Base-by-base conservation (phyloP, 257 asterid genomes). In the Primulina huaijiensis region DNA sequence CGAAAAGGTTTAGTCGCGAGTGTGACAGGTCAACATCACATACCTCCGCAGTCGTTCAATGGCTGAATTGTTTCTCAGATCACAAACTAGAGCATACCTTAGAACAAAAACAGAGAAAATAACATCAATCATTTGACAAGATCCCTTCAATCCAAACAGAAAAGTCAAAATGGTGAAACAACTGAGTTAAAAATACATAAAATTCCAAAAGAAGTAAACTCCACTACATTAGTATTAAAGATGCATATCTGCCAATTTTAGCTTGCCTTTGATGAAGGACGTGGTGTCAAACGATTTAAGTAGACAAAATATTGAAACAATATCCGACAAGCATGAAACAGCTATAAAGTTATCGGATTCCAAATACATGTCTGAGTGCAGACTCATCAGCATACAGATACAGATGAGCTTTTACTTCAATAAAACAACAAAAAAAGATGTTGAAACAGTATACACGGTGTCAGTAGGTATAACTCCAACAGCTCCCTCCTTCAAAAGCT, bases 381-480 rank as follows among this genome's bases (percentile, higher is more conserved):
- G 2, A 40, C 33, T 60, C 56, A 57, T 60, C 56, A 57, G 68
- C 46, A 43, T 43, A 65, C 40, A 3, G 30, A 27, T 27, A 33
- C 37, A 30, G 37, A 55, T 8, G 29, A 20, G 16, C 53, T 64
- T 50, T 33, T 57, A 46, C 69, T 31, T 16, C 60, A 46, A 21
- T 55, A 29, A 55, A 23, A 17, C 63, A 63, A 20, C 20, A n/a
- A 62, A 60, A 23, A 10, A 25, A 35, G 68, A 65, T 3, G 17
- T 58, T 67, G 55, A 59, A 0, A 67, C 31, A 65, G 60, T 89
- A 23, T 80, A 92, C 98, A 88, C 85, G 10, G 98, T 90, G 73
- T 92, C 98, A 21, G 98, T 92, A 34, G 98, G 98, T 78, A 92
- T 90, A 65, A 92, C 98, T 70, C 97, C 97, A 71, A 92, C 97